Conservation (phyloP, 2,329 filamentous ascomycete genomes). For the Atkinsonella hypoxylon region DNA sequence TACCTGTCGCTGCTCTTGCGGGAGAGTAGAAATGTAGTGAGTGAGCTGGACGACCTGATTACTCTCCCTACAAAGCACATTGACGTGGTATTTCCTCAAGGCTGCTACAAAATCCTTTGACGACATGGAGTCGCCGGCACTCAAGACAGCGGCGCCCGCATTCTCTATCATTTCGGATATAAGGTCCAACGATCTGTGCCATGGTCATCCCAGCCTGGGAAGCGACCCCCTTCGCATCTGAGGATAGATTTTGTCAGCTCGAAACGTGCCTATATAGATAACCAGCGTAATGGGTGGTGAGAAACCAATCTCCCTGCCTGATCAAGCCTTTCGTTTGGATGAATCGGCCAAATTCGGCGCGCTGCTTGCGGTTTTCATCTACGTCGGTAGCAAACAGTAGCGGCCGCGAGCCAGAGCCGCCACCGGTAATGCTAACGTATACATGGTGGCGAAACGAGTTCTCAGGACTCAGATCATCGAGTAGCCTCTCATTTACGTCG, state of each 20-base stretch:
- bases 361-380: slow-evolving; percentile 28
- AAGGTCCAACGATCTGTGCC: slow-evolving; percentile 25
- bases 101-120: slow-evolving; percentile 14
- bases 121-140: slow-evolving; percentile 20
- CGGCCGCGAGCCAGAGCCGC: slow-evolving; percentile 18
- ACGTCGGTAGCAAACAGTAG: slow-evolving; percentile 29
- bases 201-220: neutral
- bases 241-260: neutral
- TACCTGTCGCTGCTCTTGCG: slow-evolving; percentile 5
- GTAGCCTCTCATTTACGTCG: slow-evolving; percentile 20
- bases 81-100: slow-evolving; percentile 21
- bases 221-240: no score
- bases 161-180: slow-evolving; percentile 27
- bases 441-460: slow-evolving; percentile 26
- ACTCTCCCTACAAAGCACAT: slow-evolving; percentile 25
- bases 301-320: slow-evolving; percentile 23
- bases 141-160: slow-evolving; percentile 27
- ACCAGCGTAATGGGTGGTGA: slow-evolving; percentile 25
- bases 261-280: slow-evolving; percentile 26
- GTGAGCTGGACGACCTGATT: slow-evolving; percentile 26
- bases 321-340: slow-evolving; percentile 19
- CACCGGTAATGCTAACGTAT: slow-evolving; percentile 30
- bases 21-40: slow-evolving; percentile 21
- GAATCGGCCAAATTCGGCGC: slow-evolving; percentile 21
- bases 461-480: slow-evolving; percentile 17